Conservation (phyloP, 352 stramenopile genomes). For the Globisporangium abappressorium region DNA sequence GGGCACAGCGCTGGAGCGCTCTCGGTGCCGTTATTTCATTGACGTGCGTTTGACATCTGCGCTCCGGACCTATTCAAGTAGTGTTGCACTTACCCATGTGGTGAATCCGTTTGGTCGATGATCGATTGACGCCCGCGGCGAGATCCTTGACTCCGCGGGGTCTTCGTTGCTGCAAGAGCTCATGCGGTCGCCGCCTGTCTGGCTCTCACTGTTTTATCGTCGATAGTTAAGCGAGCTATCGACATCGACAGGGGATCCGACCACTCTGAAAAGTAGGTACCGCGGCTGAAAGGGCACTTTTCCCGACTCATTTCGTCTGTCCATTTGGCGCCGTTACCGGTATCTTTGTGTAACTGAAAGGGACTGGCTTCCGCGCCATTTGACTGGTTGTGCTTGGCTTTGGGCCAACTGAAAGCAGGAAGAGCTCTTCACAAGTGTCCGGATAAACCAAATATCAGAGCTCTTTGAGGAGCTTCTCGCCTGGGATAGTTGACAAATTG, state of each 20-base stretch:
- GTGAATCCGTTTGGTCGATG: not conserved
- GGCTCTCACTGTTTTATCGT: conserved; percentile 1
- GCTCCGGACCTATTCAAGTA: not conserved
- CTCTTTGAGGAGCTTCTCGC: not conserved
- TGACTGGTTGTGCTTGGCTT: not conserved
- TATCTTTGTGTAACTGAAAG: not conserved
- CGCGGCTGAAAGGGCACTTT: not conserved
- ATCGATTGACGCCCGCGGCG: not conserved
- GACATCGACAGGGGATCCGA: not conserved
- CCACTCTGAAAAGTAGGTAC: not conserved
- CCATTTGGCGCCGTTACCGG: not conserved
- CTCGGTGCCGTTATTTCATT: not conserved
- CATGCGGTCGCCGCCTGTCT: not conserved
- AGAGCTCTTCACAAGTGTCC: not conserved
- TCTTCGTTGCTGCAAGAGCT: not conserved
- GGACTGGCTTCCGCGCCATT: not conserved
- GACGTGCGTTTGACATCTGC: conserved; percentile 3
- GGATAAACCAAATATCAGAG: not conserved
- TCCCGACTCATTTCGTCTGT: not conserved
- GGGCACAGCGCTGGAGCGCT: not conserved
- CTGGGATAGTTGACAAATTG: not conserved
- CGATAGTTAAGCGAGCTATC: not conserved
- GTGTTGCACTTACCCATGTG: not conserved
- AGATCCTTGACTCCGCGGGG: not conserved
- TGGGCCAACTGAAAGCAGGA: not conserved